These are phyloP conservation scores for Sisymbrium irio DNA, from an alignment of 345 rosid species.

Conservation along the genomic window DNA sequence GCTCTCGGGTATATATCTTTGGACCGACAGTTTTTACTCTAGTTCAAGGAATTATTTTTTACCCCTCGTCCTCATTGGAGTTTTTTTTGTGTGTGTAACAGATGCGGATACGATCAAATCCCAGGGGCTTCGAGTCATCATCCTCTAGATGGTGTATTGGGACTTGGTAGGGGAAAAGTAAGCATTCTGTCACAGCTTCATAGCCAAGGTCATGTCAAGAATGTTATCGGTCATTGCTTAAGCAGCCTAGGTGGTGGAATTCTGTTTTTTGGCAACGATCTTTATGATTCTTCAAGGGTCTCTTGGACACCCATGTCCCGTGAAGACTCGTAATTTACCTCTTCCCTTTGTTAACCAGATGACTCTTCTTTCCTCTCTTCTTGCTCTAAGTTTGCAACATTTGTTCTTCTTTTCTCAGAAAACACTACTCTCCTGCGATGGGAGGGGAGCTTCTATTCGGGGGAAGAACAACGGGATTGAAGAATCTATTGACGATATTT, in stretches of 20 bases:
- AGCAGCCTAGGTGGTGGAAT: constrained; percentile 81
- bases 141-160: constrained; percentile 91
- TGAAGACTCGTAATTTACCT: constrained; percentile 43
- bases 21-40: not conserved
- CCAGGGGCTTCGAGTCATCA: constrained; percentile 62
- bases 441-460: constrained; percentile 67
- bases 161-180: constrained; percentile 88
- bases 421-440: constrained; percentile 74
- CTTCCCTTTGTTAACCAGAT: not conserved
- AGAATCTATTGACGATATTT: constrained; percentile 49
- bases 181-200: constrained; percentile 82
- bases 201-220: constrained; percentile 56
- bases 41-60: not conserved
- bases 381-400: constrained; percentile 1
- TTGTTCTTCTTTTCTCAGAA: constrained; percentile 40
- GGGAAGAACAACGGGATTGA: constrained; percentile 59
- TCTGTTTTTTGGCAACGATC: constrained; percentile 81
- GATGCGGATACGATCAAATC: constrained; percentile 87
- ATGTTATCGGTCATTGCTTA: constrained; percentile 85
- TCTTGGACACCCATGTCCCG: constrained; percentile 79
- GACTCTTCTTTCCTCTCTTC: not conserved
- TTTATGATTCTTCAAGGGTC: constrained; percentile 62
- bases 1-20: constrained; percentile 60
- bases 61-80: constrained; percentile 15
- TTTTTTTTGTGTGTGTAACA: constrained; percentile 29